Percentiles rank a stretch among this genome's conserved stretches.
Conservation (phyloP, 345 rosid genomes). For the Gossypium arboreum region DNA sequence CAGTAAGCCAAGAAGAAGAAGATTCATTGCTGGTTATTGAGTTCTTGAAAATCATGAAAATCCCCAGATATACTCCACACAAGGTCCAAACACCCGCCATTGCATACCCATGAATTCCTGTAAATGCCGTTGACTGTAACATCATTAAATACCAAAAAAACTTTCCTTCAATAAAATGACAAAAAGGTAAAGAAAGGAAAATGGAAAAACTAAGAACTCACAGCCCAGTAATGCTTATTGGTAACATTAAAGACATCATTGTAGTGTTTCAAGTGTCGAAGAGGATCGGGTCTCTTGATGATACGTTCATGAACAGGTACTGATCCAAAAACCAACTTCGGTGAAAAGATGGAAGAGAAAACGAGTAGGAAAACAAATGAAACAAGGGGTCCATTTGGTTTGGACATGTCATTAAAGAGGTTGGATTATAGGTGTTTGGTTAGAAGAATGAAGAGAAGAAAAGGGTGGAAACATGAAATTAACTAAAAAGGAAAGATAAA, state of each 20-base stretch:
- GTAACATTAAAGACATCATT: slow-evolving; percentile 45
- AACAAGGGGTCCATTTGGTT: slow-evolving; percentile 23
- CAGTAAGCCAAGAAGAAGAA: slow-evolving; percentile 16
- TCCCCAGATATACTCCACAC: slow-evolving; percentile 42
- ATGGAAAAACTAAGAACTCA: slow-evolving; percentile 28
- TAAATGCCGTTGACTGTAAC: slow-evolving; percentile 71
- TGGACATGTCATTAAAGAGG: slow-evolving; percentile 18
- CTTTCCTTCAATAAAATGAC: background rate
- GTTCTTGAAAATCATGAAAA: slow-evolving; percentile 30
- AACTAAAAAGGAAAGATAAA: background rate
- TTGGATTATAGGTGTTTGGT: background rate
- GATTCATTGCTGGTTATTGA: slow-evolving; percentile 13
- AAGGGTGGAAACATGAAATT: background rate
- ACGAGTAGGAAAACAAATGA: slow-evolving; percentile 33
- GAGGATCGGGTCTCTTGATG: slow-evolving; percentile 56
- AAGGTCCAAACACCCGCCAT: slow-evolving; percentile 55
- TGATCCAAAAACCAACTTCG: slow-evolving; percentile 19
- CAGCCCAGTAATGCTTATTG: slow-evolving; percentile 73
- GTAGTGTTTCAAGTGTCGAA: slow-evolving; percentile 44
- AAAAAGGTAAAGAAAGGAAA: background rate
- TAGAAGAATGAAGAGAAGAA: background rate
- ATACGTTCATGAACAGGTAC: slow-evolving; percentile 21
- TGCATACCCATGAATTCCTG: slow-evolving; percentile 61
- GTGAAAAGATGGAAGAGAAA: slow-evolving; percentile 23
- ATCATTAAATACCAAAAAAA: slow-evolving; percentile 14